Evolutionary conservation across 306 rosid species (phyloP).

Genomic region (Castanea mollissima): DNA sequence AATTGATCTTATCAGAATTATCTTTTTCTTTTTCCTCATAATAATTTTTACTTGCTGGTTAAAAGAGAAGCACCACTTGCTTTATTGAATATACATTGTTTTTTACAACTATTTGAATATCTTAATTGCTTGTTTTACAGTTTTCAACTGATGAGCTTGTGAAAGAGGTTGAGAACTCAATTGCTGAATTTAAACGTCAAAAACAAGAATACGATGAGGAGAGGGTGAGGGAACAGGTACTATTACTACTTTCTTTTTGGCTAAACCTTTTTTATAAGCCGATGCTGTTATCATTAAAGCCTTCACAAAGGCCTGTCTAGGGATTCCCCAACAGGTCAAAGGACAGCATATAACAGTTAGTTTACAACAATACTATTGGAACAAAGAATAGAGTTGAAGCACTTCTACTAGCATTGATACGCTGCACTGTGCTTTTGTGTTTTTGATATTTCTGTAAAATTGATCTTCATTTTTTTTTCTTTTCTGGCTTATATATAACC

Average conservation of each 20-base stretch:
- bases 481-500: slow-evolving; percentile 4
- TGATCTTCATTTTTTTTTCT: neutral
- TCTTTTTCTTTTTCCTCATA: neutral
- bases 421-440: neutral
- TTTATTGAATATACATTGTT: slow-evolving; percentile 8
- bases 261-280: slow-evolving; percentile 12
- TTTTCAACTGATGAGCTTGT: slow-evolving; percentile 72
- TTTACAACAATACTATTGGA: neutral
- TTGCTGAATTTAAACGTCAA: slow-evolving; percentile 75
- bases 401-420: slow-evolving; percentile 6
- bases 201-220: slow-evolving; percentile 86
- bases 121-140: slow-evolving; percentile 34
- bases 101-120: slow-evolving; percentile 11
- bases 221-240: slow-evolving; percentile 74
- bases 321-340: neutral
- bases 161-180: slow-evolving; percentile 91
- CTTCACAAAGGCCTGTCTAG: slow-evolving; percentile 13
- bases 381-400: neutral
- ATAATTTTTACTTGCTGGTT: neutral
- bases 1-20: neutral
- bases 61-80: slow-evolving; percentile 5
- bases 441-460: slow-evolving; percentile 2
- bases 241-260: neutral
- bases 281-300: slow-evolving; percentile 1
- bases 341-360: neutral